Evolutionary conservation across 2,329 filamentous ascomycete species (phyloP), one percentile per base, ranked within the genome.

Genomic region (Epichloe sibirici): DNA sequence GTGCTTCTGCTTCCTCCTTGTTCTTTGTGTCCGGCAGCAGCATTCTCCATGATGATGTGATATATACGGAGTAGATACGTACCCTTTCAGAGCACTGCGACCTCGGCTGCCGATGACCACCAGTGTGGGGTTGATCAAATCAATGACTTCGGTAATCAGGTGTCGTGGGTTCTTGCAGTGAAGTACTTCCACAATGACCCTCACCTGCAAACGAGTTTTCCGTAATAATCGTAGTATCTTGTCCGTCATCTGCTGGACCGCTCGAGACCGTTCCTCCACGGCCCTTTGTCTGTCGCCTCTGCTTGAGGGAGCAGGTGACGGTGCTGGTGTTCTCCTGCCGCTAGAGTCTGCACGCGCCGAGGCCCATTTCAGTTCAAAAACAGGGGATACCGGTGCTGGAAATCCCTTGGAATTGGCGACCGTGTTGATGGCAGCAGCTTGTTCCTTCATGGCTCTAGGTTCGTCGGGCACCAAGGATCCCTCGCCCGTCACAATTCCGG

Each of bases 101-200:
- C 93, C 93, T 60, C 93, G 79, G 56, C 90, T 95, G 48, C 93
- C 93, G 54, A 97, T 81, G 59, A 98, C 89, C 21, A 96, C 91
- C 55, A 98, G 74, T 1, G 91, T 97, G 4, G 93, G 93, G 58
- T 86, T 87, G 50, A 97, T 79, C 57, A 88, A 81, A 66, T 98
- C 93, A 68, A 98, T 97, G 71, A 96, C 90, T 73, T 97, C 93
- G 0, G 90, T 95, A 57, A 98, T 90, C 73, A 97, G 78, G 66
- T 96, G 90, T 67, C 93, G 91, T 4, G 93, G 90, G 63, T 88
- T 96, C 76, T 96, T 97, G 83, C 93, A 97, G 70, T 97, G 93
- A 59, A 98, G 85, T 31, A 97, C 91, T 69, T 98, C 93, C 37
- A 98, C 85, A 49, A 95, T 89, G 47, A 96, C 87, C 53, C 90